These are phyloP conservation scores for Mycena galericulata DNA, from an alignment of 768 basidiomycete genomes.

Conservation along the genomic window DNA sequence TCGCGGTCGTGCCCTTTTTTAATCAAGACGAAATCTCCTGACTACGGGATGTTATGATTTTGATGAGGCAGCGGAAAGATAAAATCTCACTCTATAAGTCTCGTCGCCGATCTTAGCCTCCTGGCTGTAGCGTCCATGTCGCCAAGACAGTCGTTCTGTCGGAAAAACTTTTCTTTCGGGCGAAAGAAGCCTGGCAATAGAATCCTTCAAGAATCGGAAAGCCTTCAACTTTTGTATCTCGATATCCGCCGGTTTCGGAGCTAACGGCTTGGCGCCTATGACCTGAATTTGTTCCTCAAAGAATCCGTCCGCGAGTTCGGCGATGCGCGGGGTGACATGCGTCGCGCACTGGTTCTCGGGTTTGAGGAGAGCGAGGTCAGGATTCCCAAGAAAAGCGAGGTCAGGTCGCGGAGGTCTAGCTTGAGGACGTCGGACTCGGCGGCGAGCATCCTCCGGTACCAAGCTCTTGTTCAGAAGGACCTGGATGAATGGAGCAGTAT, in stretches of 20 bases:
- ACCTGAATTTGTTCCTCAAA: conserved; percentile 68
- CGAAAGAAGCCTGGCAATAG: conserved; percentile 42
- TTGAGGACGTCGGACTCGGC: neutral
- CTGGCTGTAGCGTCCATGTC: conserved; percentile 49
- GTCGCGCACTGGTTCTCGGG: conserved; percentile 66
- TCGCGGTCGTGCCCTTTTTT: conserved; percentile 49
- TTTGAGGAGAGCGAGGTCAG: conserved; percentile 68
- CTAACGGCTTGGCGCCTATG: conserved; percentile 58
- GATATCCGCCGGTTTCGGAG: conserved; percentile 40
- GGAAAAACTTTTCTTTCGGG: conserved; percentile 35
- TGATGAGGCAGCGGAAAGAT: neutral
- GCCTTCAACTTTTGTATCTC: conserved; percentile 42
- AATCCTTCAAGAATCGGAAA: conserved; percentile 38
- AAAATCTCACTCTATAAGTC: conserved; percentile 54
- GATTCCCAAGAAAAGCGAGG: conserved; percentile 51
- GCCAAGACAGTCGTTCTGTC: conserved; percentile 25
- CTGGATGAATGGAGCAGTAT: conserved; percentile 16
- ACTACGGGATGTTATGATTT: conserved; percentile 46
- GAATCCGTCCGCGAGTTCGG: conserved; percentile 58
- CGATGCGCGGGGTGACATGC: conserved; percentile 73
- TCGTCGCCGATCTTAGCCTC: conserved; percentile 57
- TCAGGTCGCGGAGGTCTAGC: conserved; percentile 25
- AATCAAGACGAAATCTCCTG: conserved; percentile 73
- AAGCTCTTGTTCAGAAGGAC: conserved; percentile 14
- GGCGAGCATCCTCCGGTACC: neutral